A percentile compares a stretch with the other conserved stretches of the same genome.
phyloP scores from a whole-genome alignment of 2,329 filamentous ascomycete genomes.

The Alternaria infectoria region DNA sequence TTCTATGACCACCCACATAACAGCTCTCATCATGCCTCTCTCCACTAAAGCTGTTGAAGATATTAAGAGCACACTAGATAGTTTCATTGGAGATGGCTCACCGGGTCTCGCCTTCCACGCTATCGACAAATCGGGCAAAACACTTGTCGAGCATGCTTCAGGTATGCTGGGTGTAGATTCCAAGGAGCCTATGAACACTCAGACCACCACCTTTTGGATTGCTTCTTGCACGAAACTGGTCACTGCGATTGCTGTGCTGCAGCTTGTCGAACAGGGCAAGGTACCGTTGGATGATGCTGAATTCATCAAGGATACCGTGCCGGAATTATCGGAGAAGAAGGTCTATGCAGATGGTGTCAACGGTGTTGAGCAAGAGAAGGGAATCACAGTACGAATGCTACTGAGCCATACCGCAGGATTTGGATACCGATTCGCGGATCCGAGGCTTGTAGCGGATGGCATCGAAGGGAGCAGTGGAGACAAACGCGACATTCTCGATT shows the following conservation, averaged over 20 bases:
- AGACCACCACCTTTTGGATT: conserved; percentile 64
- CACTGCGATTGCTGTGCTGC: conserved; percentile 40
- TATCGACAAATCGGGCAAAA: conserved; percentile 52
- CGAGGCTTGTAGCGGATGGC: conserved; percentile 53
- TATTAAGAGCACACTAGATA: conserved; percentile 48
- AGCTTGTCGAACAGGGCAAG: conserved; percentile 48
- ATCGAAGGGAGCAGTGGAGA: conserved; percentile 31
- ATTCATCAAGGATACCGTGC: conserved; percentile 38
- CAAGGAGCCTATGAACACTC: conserved; percentile 62
- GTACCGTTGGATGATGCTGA: conserved; percentile 44
- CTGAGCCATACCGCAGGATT: conserved; percentile 59
- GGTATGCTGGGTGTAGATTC: conserved; percentile 50
- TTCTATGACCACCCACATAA: not conserved
- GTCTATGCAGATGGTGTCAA: conserved; percentile 46
- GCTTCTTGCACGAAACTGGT: conserved; percentile 58
- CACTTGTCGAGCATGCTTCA: conserved; percentile 51
- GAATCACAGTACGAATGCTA: conserved; percentile 60
- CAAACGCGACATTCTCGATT: conserved; percentile 56
- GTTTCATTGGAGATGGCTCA: conserved; percentile 41
- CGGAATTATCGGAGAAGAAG: conserved; percentile 51
- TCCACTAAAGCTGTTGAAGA: conserved; percentile 34
- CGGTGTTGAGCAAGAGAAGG: conserved; percentile 47
- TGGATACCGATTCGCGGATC: conserved; percentile 57
- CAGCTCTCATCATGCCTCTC: conserved; percentile 34
- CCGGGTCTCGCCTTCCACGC: conserved; percentile 55